These are phyloP conservation scores for Plantago coronopus DNA, from an alignment of 305 asterid genomes.

Conservation along the genomic window DNA sequence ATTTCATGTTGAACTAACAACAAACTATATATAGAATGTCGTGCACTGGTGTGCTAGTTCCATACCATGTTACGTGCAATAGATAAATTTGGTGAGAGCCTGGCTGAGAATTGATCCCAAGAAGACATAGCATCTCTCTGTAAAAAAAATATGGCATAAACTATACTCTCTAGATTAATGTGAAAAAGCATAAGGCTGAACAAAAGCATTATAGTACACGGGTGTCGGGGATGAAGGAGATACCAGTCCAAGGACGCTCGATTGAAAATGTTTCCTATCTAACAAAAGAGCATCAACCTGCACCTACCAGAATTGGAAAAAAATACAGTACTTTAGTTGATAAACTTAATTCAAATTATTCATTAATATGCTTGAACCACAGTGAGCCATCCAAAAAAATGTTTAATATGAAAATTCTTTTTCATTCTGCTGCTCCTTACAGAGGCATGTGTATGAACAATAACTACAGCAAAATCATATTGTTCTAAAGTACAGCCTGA, in stretches of 20 bases:
- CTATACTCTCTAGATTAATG: conserved; percentile 16
- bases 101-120: conserved; percentile 64
- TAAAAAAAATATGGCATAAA: conserved; percentile 22
- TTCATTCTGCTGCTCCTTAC: conserved; percentile 16
- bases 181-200: conserved; percentile 13
- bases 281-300: conserved; percentile 47
- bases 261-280: conserved; percentile 42
- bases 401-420: background rate
- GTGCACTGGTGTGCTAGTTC: conserved; percentile 14
- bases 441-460: conserved; percentile 4
- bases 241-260: conserved; percentile 61
- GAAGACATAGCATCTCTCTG: conserved; percentile 52
- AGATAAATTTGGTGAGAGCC: conserved; percentile 68
- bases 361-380: too few species aligned
- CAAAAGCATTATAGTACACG: conserved; percentile 24
- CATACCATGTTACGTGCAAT: conserved; percentile 80
- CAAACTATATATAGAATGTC: conserved; percentile 17
- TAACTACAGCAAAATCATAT: conserved; percentile 15
- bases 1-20: conserved; percentile 6
- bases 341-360: too few species aligned
- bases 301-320: conserved; percentile 34
- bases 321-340: too few species aligned
- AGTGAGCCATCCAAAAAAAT: background rate
- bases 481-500: conserved; percentile 15
- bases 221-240: conserved; percentile 46